Percentiles rank a stretch among this genome's conserved stretches.
phyloP scores from a whole-genome alignment of 1,284 basidiomycete species.

The Pseudozyma hubeiensis region DNA sequence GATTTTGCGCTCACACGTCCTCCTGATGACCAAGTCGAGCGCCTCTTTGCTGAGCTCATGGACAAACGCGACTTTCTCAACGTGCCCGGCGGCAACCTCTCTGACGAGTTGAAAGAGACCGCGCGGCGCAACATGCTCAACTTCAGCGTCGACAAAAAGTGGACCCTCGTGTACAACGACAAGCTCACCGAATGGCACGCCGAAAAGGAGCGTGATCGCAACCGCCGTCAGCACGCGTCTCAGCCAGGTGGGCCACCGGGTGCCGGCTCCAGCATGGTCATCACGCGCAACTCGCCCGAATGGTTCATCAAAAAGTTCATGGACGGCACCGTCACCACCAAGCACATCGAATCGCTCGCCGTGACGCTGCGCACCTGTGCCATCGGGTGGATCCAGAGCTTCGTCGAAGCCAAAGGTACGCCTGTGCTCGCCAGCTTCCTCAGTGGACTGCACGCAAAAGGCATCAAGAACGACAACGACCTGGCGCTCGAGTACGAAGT shows the following conservation, averaged over 20 bases:
- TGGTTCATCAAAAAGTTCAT: conserved; percentile 88
- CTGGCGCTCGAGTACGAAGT: conserved; percentile 85
- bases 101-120: conserved; percentile 58
- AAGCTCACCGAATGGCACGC: conserved; percentile 82
- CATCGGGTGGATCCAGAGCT: conserved; percentile 68
- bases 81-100: conserved; percentile 57
- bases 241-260: conserved; percentile 70
- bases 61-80: conserved; percentile 65
- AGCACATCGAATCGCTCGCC: conserved; percentile 80
- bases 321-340: conserved; percentile 83
- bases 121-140: conserved; percentile 63
- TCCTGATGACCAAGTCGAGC: conserved; percentile 60
- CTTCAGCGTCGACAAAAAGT: conserved; percentile 80
- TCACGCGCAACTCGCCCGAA: conserved; percentile 69
- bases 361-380: conserved; percentile 78
- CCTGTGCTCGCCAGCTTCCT: conserved; percentile 80
- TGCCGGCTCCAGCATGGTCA: conserved; percentile 68
- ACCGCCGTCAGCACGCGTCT: conserved; percentile 66
- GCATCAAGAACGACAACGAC: conserved; percentile 73
- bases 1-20: conserved; percentile 60
- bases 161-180: conserved; percentile 88
- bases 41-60: conserved; percentile 68
- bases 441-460: conserved; percentile 60
- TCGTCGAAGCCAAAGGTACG: conserved; percentile 78
- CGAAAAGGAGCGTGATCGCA: conserved; percentile 58